Conservation (phyloP, 208 protist species). For the Angomonas deanei region DNA sequence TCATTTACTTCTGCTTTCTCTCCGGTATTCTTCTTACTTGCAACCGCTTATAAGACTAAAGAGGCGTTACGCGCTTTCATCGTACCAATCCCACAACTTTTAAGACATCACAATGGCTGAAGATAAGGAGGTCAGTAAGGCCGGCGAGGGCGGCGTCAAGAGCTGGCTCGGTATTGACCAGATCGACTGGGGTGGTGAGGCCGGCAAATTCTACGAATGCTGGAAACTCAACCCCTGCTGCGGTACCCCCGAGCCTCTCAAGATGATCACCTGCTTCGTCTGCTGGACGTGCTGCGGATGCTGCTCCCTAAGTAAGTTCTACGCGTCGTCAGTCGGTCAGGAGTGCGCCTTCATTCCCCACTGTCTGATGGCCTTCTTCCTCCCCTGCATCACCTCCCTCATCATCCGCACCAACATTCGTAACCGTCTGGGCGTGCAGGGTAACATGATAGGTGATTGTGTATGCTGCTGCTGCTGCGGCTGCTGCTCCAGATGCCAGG, state of each 20-base stretch:
- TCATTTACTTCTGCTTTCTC: constrained; percentile 5
- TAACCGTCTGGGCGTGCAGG: constrained; percentile 32
- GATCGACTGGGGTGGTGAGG: constrained; percentile 42
- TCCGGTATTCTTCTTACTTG: not conserved
- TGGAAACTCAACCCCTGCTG: constrained; percentile 63
- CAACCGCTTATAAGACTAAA: not conserved
- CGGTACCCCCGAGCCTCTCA: constrained; percentile 32
- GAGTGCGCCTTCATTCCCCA: constrained; percentile 48
- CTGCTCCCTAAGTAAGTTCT: constrained; percentile 49
- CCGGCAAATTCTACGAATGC: constrained; percentile 52
- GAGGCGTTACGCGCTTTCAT: not conserved
- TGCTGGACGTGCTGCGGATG: constrained; percentile 38
- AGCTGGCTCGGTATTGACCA: constrained; percentile 28
- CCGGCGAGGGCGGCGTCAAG: constrained; percentile 5
- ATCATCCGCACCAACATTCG: constrained; percentile 54
- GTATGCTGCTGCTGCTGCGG: constrained; percentile 50
- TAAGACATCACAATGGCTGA: constrained; percentile 5
- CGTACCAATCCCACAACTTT: constrained; percentile 2
- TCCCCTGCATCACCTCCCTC: constrained; percentile 26
- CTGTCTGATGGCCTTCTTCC: constrained; percentile 31
- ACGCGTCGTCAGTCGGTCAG: constrained; percentile 43
- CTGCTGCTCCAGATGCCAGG: constrained; percentile 49
- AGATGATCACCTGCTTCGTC: constrained; percentile 31
- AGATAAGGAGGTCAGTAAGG: constrained; percentile 11
- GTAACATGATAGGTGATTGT: constrained; percentile 62